Base-by-base conservation (phyloP, 352 stramenopile genomes). In the Phytophthora sansomeana region DNA sequence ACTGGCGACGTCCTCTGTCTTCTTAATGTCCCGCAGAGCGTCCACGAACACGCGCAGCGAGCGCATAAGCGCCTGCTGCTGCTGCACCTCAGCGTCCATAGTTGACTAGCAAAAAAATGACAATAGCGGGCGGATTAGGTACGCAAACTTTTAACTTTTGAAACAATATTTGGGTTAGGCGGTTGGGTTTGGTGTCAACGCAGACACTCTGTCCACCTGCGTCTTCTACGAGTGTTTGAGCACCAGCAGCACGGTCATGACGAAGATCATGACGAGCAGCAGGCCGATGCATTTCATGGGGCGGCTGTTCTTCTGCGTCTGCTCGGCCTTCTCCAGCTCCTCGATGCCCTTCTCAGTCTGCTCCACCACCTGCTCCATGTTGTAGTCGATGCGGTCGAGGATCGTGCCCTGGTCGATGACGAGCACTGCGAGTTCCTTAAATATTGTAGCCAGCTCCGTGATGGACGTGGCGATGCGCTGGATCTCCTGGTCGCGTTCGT, bases 391-490 rank as follows among this genome's bases (percentile, higher is more conserved):
- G 30, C 98, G 93, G 84, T 99, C 98, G 16, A 99, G 84, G 59
- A 99, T 99, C 21, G 98, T 99, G 58, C 98, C 98, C 77, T 99
- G 98, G 80, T 99, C 98, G 81, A 99, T 99, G 16, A 99, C 98
- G 32, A 99, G 87, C 47, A 99, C 97, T 0, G 97, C 97, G 9
- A 99, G 81, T 80, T 99, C 98, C 77, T 99, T 99, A 89, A 99
- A 99, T 77, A 99, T 99, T 51, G 93, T 92, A 35, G 97, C 97
- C 16, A 99, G 79, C 78, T 99, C 98, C 66, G 99, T 98, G 75
- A 99, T 99, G 43, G 90, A 98, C 63, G 98, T 97, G 19, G 98
- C 97, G 79, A 99, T 99, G 68, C 98, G 91, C 57, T 93, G 82
- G 68, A 99, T 98, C 68, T 99, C 96, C 67, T 96, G 77, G 76